Base-by-base conservation (phyloP, 202 grass and related monocot species). In the Carex sylvatica region DNA sequence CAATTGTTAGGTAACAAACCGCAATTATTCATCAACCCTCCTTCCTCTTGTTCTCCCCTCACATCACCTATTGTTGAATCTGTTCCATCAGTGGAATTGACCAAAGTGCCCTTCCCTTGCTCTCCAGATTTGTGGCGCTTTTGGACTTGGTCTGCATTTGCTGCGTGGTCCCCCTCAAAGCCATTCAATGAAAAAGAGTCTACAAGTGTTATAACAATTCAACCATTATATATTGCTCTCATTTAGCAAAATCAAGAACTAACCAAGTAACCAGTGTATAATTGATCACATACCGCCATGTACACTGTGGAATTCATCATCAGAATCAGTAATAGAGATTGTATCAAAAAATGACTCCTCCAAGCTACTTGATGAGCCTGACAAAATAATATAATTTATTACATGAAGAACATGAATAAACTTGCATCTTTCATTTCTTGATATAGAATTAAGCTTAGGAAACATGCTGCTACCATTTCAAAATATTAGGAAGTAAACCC, bases 241-340 rank as follows among this genome's bases (percentile, higher is more conserved):
- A 77, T 36, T 33, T 20, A 31, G 38, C 2, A 2, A 79, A 78
- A 76, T 65, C 63, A 51, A 72, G 35, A 44, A 58, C 13, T 78
- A 64, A 67, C 40, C 30, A 58, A 59, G 6, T 79, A 64, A 67
- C 59, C 30, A 58, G 11, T 80, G 62, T 68, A 70, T 82, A 16
- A 85, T 72, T 72, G 75, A 66, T 72, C 53, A 19, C 65, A 84
- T 96, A 99, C 96, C 96, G 36, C 87, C 93, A 49, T 93, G 91
- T 81, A 91, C 83, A 80, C 96, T 99, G 64, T 95, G 87, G 91
- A 93, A 99, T 80, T 99, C 96, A 53, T 99, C 96, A 72, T 99
- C 96, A 8, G 86, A 83, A 36, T 99, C 96, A 0, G 88, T 93
- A n/a, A 88, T 80, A 15, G 91, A 78, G 11, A 88, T 53, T 61